Percentiles rank a stretch among this genome's conserved stretches.
Evolutionary conservation across 306 rosid genomes (phyloP).

Genomic region (Sicyos baderoa): DNA sequence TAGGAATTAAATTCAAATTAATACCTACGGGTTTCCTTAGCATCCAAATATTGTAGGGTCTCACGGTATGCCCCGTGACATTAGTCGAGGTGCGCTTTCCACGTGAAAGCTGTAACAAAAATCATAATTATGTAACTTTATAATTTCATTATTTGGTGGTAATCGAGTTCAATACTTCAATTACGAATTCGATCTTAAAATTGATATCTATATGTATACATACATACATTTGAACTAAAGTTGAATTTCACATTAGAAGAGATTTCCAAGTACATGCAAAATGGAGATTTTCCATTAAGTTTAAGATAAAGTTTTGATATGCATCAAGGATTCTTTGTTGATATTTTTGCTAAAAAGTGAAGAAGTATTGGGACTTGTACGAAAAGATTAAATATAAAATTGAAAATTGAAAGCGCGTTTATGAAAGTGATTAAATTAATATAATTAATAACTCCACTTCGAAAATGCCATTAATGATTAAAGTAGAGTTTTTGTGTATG

Average conservation of each 20-base stretch:
- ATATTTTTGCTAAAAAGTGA: not conserved
- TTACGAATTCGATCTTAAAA: too few species aligned
- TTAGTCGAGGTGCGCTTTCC: too few species aligned
- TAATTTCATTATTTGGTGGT: too few species aligned
- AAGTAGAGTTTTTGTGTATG: not conserved
- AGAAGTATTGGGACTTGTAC: not conserved
- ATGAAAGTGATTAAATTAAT: not conserved
- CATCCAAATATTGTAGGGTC: too few species aligned
- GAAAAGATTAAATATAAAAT: constrained; percentile 8
- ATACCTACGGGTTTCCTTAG: too few species aligned
- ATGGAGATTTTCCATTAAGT: not conserved
- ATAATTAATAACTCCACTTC: constrained; percentile 3
- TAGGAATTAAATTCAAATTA: too few species aligned
- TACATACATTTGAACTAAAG: too few species aligned
- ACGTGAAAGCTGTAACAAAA: too few species aligned
- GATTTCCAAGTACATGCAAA: not conserved
- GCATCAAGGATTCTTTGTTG: not conserved
- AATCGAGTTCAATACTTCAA: too few species aligned
- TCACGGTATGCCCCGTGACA: too few species aligned
- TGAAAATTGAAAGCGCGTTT: not conserved
- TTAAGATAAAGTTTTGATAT: not conserved
- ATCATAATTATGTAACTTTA: too few species aligned
- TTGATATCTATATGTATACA: too few species aligned
- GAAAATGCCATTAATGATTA: not conserved
- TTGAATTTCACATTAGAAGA: not conserved